Conservation (phyloP, 345 rosid species). For the Melaleuca quinquenervia region DNA sequence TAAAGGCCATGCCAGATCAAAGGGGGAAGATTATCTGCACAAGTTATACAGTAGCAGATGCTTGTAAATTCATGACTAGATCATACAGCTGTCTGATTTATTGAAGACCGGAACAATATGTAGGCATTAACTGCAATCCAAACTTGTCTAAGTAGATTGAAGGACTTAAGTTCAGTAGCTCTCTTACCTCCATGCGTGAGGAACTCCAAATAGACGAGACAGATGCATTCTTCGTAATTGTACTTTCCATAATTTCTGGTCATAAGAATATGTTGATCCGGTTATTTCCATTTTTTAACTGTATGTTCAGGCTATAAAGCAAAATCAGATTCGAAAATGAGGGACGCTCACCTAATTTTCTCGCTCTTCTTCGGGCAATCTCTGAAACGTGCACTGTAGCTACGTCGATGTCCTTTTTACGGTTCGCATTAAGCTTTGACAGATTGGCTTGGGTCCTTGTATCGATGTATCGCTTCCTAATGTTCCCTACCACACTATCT, state of each 20-base stretch:
- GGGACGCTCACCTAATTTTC: conserved; percentile 10
- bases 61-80: not conserved
- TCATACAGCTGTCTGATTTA: not conserved
- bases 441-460: conserved; percentile 52
- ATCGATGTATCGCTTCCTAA: conserved; percentile 42
- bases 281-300: not conserved
- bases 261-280: not conserved
- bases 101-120: not conserved
- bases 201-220: conserved; percentile 36
- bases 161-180: not conserved
- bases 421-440: conserved; percentile 30
- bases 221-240: not conserved
- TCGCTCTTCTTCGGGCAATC: conserved; percentile 21
- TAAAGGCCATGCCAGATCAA: not conserved
- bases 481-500: conserved; percentile 28
- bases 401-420: conserved; percentile 13
- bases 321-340: not conserved
- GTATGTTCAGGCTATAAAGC: not conserved
- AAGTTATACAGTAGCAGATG: not conserved
- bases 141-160: not conserved
- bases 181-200: conserved; percentile 28
- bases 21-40: not conserved
- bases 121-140: not conserved
- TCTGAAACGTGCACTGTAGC: conserved; percentile 23
- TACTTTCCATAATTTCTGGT: conserved; percentile 10